Evolutionary conservation across 352 stramenopile species (phyloP), one percentile per base, ranked within the genome.

Genomic region (Phytophthora capsici): DNA sequence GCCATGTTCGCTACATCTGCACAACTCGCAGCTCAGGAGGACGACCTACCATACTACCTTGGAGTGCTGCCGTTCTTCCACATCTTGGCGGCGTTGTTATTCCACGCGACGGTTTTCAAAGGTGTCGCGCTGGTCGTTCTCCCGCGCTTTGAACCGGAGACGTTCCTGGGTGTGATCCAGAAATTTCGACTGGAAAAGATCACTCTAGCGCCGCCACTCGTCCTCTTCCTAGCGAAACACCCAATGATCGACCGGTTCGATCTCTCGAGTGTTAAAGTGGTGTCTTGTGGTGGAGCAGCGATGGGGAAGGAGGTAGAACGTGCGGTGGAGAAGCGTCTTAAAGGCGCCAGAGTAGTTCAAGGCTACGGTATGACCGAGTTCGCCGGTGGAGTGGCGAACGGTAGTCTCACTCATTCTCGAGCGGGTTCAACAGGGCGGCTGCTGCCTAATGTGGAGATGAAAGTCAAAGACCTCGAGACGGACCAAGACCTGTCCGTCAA

Each of bases 21-120:
- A 41, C 36, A 41, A 20, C 36, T 41, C 36, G 36, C 36, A 41
- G 36, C 36, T 5, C 36, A 41, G 36, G 36, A 41, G n/a, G 36
- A 41, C 36, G 36, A 41, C 14, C 4, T 41, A 4, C 13, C 36
- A 5, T 41, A 41, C n/a, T 41, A 89, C 19, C 41, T 97, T 8
- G 76, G 65, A 1, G 63, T 94, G 53, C 77, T 99, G 14, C 95
- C 96, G 28, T 97, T 98, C 63, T 98, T 98, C 81, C 96, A 99
- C 68, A 98, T 99, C 50, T 98, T 98, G 73, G 93, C 89, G n/a
- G 77, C 88, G 2, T 81, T 89, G 41, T 86, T 95, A 25, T 74
- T 97, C 40, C 75, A 98, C 40, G 83, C 93, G 45, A 79, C 78
- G 12, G 78, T 93, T 37, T 92, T 89, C 75, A 84, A 88, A 68